A percentile compares a stretch with the other conserved stretches of the same genome.
phyloP scores from a whole-genome alignment of 495 filamentous ascomycete species.

The Penicillium angulare region DNA sequence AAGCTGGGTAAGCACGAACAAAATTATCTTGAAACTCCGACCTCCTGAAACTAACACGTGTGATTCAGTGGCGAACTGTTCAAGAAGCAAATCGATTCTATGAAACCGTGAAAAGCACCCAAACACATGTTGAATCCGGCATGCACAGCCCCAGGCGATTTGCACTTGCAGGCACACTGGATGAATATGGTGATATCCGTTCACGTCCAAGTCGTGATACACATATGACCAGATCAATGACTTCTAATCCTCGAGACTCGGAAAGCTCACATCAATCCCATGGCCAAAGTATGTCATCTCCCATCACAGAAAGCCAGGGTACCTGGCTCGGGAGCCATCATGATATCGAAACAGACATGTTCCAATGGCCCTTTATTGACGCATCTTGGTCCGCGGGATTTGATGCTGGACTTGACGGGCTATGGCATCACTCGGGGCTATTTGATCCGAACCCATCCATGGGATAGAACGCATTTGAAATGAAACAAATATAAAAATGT shows the following conservation, averaged over 20 bases:
- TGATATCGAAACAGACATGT: constrained; percentile 40
- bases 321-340: constrained; percentile 13
- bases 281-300: neutral
- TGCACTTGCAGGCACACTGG: constrained; percentile 36
- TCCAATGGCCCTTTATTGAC: constrained; percentile 47
- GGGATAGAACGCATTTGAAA: constrained; percentile 4
- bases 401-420: constrained; percentile 36
- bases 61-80: constrained; percentile 37
- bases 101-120: constrained; percentile 32
- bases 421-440: constrained; percentile 28
- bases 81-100: constrained; percentile 46
- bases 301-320: constrained; percentile 9
- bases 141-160: constrained; percentile 31
- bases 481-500: too few relatives aligned
- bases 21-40: neutral
- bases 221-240: constrained; percentile 11
- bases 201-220: constrained; percentile 25
- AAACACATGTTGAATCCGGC: constrained; percentile 18
- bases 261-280: neutral
- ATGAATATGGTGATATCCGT: constrained; percentile 47
- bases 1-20: constrained; percentile 32
- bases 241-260: constrained; percentile 4
- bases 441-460: constrained; percentile 22
- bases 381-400: constrained; percentile 43
- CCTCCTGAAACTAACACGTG: neutral